phyloP scores from a whole-genome alignment of 2,329 filamentous ascomycete species.

The Calonectria leucothoes region DNA sequence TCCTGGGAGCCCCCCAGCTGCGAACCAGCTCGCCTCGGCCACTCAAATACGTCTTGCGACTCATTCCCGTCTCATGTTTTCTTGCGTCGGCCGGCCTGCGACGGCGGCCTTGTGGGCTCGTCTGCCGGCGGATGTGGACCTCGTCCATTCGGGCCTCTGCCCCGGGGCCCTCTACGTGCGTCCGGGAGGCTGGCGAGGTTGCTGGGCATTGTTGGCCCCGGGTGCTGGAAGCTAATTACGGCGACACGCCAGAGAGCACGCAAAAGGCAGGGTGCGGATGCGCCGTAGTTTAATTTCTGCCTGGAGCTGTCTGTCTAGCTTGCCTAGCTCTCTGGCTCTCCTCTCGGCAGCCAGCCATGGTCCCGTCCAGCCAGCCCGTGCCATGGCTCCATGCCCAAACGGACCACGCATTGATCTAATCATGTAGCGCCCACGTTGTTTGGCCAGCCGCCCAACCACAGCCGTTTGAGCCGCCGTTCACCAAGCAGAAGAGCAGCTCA shows the following conservation, averaged over 20 bases:
- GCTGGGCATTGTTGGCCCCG: not conserved
- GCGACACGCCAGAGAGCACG: not conserved
- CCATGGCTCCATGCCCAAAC: not conserved
- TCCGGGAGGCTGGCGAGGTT: not conserved
- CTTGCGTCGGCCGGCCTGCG: conserved; percentile 27
- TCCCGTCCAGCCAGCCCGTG: not conserved
- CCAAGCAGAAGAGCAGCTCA: not conserved
- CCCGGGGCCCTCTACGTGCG: not conserved
- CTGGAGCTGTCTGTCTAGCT: not conserved
- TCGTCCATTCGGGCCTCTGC: conserved; percentile 1
- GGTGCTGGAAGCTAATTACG: not conserved
- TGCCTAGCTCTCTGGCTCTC: not conserved
- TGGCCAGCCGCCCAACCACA: conserved; percentile 18
- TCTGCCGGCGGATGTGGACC: conserved; percentile 1
- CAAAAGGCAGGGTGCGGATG: not conserved
- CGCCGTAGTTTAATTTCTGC: not conserved
- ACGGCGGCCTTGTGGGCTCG: conserved; percentile 29
- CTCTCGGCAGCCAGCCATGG: not conserved
- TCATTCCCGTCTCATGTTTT: conserved; percentile 15
- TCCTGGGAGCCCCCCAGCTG: not conserved
- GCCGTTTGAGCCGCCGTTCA: not conserved
- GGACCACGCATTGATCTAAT: conserved; percentile 16
- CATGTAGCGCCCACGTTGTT: conserved; percentile 15
- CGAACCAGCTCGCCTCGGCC: conserved; percentile 8
- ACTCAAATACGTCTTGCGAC: conserved; percentile 1